phyloP scores from a whole-genome alignment of 192 early-diverging fungal genomes.

The Glomus cerebriforme region DNA sequence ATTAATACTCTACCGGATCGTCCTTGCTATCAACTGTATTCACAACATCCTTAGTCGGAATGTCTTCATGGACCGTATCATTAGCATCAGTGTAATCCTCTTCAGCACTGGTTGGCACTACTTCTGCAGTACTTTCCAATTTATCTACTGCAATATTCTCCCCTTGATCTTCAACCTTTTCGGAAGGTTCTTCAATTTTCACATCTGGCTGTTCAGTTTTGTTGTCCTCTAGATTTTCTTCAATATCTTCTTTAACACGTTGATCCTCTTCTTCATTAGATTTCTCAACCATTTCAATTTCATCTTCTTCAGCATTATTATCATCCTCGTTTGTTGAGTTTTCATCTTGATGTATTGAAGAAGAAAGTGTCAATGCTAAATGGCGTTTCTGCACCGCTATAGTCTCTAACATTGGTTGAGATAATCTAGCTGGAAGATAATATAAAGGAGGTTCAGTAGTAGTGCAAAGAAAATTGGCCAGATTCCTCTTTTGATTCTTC shows the following conservation, averaged over 20 bases:
- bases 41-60: background rate
- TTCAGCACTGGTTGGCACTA: background rate
- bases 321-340: background rate
- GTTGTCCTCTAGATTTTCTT: background rate
- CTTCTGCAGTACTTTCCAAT: background rate
- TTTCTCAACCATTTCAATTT: background rate
- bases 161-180: slow-evolving; percentile 1
- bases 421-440: slow-evolving; percentile 39
- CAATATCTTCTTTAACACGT: background rate
- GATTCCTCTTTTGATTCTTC: slow-evolving; percentile 32
- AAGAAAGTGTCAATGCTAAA: slow-evolving; percentile 20
- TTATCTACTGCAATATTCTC: background rate
- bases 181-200: background rate
- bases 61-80: background rate
- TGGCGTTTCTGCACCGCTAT: slow-evolving; percentile 30
- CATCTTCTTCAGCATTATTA: background rate
- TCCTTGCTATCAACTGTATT: slow-evolving; percentile 9
- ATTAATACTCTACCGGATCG: slow-evolving; percentile 16
- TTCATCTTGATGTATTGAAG: background rate
- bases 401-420: slow-evolving; percentile 8
- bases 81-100: background rate
- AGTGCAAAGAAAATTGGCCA: slow-evolving; percentile 40
- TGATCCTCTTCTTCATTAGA: background rate
- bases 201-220: too few species aligned
- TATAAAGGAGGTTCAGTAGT: slow-evolving; percentile 34